These are phyloP conservation scores for Monosporozyma solicola DNA, from an alignment of 805 yeast species.

Conservation along the genomic window DNA sequence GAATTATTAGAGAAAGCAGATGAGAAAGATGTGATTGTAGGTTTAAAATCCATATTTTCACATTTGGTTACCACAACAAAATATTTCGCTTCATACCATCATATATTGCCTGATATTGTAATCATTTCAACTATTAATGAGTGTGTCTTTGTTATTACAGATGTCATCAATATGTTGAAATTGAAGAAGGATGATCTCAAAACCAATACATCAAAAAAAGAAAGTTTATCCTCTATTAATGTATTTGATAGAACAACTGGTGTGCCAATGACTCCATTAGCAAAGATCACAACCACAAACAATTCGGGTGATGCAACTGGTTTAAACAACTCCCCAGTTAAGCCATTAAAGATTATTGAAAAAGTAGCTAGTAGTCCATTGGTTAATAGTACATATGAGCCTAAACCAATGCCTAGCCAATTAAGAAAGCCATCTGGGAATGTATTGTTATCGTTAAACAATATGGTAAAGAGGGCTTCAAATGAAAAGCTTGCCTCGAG, in stretches of 20 bases:
- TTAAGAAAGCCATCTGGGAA: slow-evolving; percentile 22
- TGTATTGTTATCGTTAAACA: not conserved
- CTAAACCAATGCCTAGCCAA: slow-evolving; percentile 3
- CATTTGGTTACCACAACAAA: slow-evolving; percentile 70
- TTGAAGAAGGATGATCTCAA: not conserved
- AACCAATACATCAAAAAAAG: not conserved
- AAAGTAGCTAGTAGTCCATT: slow-evolving; percentile 23
- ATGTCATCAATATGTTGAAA: slow-evolving; percentile 35
- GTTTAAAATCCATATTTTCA: slow-evolving; percentile 52
- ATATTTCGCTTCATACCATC: slow-evolving; percentile 54
- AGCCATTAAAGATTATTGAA: slow-evolving; percentile 62
- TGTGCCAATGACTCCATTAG: not conserved
- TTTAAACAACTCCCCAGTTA: slow-evolving; percentile 35
- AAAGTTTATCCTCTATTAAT: not conserved
- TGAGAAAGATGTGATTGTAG: slow-evolving; percentile 35
- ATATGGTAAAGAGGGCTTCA: not conserved
- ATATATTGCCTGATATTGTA: slow-evolving; percentile 58
- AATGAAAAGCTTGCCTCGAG: not conserved
- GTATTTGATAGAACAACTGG: not conserved
- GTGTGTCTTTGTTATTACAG: slow-evolving; percentile 54
- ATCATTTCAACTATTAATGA: slow-evolving; percentile 71
- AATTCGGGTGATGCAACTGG: not conserved
- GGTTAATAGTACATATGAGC: not conserved
- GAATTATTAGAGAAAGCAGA: not conserved
- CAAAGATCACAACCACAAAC: not conserved